A percentile compares a stretch with the other conserved stretches of the same genome.
These are phyloP conservation scores for Elsinoe necatrix DNA, from an alignment of 2,329 filamentous ascomycete genomes.

Conservation along the genomic window DNA sequence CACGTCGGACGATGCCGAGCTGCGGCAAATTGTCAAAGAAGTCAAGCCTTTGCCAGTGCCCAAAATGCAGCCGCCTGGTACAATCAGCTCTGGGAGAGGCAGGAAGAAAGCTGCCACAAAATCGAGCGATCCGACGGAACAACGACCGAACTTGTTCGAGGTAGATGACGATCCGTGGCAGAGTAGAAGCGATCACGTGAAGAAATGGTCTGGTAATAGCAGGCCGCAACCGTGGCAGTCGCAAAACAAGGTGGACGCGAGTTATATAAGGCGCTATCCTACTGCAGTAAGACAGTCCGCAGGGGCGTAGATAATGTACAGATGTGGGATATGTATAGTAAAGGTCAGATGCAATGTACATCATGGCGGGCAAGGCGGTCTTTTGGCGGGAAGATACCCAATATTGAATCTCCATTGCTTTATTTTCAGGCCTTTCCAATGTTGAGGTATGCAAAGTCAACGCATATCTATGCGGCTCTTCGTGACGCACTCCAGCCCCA, in stretches of 20 bases:
- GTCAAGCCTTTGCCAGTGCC: conserved; percentile 20
- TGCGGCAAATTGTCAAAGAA: conserved; percentile 62
- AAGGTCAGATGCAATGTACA: background rate
- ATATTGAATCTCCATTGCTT: too few species aligned
- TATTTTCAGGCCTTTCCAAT: too few species aligned
- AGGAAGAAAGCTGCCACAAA: background rate
- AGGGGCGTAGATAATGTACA: background rate
- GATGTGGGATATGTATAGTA: background rate
- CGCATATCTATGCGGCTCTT: background rate
- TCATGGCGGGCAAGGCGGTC: background rate
- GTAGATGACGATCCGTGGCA: conserved; percentile 11
- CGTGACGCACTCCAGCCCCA: background rate
- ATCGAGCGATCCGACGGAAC: conserved; percentile 13
- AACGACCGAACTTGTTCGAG: conserved; percentile 12
- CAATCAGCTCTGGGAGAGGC: background rate
- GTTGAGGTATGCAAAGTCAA: too few species aligned
- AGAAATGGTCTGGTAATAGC: background rate
- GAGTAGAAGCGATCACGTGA: background rate
- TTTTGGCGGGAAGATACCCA: background rate
- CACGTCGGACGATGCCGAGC: conserved; percentile 60
- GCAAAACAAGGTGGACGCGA: background rate
- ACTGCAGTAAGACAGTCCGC: background rate
- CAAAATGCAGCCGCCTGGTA: background rate
- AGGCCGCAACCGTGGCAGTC: background rate
- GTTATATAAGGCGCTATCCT: background rate